Percentiles rank a stretch among this genome's conserved stretches.
These are phyloP conservation scores for Fraxinus sp. DNA, from an alignment of 305 asterid species.

Conservation along the genomic window DNA sequence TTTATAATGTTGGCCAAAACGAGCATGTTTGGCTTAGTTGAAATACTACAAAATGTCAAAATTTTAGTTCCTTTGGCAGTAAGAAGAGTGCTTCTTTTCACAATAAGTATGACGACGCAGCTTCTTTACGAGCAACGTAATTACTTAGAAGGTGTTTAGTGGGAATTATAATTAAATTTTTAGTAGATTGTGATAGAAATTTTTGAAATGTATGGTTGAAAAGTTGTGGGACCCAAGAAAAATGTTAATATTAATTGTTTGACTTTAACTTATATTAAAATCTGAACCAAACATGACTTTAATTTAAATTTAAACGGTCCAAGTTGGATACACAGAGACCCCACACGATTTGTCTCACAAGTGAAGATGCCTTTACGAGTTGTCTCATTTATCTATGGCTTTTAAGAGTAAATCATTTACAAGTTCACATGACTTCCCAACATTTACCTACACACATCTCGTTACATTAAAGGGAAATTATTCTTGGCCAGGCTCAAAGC, in stretches of 20 bases:
- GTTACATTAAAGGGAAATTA: neutral
- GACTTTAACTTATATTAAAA: too few relatives aligned
- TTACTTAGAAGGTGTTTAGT: neutral
- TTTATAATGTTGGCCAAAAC: neutral
- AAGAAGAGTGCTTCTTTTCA: neutral
- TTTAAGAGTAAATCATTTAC: neutral
- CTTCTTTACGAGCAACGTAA: neutral
- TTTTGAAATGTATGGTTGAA: too few relatives aligned
- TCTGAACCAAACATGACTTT: too few relatives aligned
- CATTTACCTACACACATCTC: neutral
- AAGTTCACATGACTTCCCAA: neutral
- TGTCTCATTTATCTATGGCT: neutral
- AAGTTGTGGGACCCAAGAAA: too few relatives aligned
- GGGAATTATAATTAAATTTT: too few relatives aligned
- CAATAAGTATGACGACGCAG: neutral
- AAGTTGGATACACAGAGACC: neutral
- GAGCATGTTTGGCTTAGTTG: neutral
- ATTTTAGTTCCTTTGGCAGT: neutral
- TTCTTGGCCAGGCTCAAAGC: too few relatives aligned
- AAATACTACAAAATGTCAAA: neutral
- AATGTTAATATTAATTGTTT: too few relatives aligned
- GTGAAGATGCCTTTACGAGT: neutral
- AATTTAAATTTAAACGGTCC: neutral
- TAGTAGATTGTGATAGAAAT: too few relatives aligned
- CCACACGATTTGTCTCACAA: neutral